A percentile compares a stretch with the other conserved stretches of the same genome.
phyloP scores from a whole-genome alignment of 176 grass and related monocot genomes.

The Miscanthus lutarioriparius region DNA sequence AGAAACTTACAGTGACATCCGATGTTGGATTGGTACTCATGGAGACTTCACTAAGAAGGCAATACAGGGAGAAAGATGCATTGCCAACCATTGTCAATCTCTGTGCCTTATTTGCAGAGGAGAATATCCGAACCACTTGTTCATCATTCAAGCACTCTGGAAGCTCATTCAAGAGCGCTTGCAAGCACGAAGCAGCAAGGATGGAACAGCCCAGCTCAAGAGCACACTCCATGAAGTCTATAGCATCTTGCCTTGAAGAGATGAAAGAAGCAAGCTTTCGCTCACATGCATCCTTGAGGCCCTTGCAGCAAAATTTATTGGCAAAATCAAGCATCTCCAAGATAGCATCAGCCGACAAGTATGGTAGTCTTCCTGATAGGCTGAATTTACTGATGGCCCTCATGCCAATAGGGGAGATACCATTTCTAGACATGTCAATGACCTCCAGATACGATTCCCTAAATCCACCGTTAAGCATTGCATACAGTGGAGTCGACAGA shows the following conservation, averaged over 20 bases:
- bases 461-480: conserved; percentile 93
- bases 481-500: conserved; percentile 81
- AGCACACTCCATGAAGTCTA: conserved; percentile 96
- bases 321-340: conserved; percentile 95
- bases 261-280: conserved; percentile 84
- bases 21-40: conserved; percentile 67
- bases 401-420: conserved; percentile 82
- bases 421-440: conserved; percentile 90
- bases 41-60: conserved; percentile 86
- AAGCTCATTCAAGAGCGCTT: conserved; percentile 82
- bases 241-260: conserved; percentile 87
- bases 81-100: conserved; percentile 71
- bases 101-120: conserved; percentile 64
- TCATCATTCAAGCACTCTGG: conserved; percentile 89
- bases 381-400: conserved; percentile 85
- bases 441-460: conserved; percentile 82
- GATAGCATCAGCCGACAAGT: conserved; percentile 75
- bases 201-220: conserved; percentile 81
- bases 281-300: conserved; percentile 93
- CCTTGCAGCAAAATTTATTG: conserved; percentile 95
- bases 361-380: conserved; percentile 59
- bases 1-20: conserved; percentile 69
- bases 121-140: conserved; percentile 78
- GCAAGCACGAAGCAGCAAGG: conserved; percentile 88
- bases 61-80: conserved; percentile 90